A percentile compares a stretch with the other conserved stretches of the same genome.
Conservation (phyloP, 129 eudicot genomes). For the Solidago caesia region DNA sequence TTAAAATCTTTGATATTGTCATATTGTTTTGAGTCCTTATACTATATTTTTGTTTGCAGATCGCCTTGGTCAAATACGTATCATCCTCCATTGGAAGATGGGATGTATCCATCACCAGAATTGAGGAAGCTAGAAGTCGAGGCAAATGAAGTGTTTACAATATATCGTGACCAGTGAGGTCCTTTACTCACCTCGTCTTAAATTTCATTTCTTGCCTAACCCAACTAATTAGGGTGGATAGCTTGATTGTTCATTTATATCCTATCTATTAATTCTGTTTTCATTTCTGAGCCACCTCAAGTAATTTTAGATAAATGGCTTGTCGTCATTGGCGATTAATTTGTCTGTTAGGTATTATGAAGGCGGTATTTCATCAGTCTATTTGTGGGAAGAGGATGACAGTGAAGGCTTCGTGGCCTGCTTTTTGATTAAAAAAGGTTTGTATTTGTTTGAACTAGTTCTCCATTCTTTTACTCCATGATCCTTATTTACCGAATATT, state of each 20-base stretch:
- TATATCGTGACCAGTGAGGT: constrained; percentile 99
- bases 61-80: constrained; percentile 97
- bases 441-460: neutral
- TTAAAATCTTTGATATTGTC: neutral
- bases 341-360: constrained; percentile 82
- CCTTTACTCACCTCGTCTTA: constrained; percentile 91
- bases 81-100: constrained; percentile 91
- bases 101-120: constrained; percentile 69
- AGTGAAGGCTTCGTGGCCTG: constrained; percentile 83
- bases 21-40: neutral
- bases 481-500: constrained; percentile 21
- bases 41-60: constrained; percentile 40
- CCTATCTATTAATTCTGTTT: neutral
- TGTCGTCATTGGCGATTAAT: constrained; percentile 19
- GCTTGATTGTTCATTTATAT: neutral
- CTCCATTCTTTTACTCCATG: neutral
- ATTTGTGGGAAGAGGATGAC: constrained; percentile 96
- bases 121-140: constrained; percentile 92
- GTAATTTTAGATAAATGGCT: constrained; percentile 20
- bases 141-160: constrained; percentile 88
- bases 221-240: neutral
- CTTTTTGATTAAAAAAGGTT: constrained; percentile 92
- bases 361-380: constrained; percentile 94
- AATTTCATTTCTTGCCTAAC: constrained; percentile 6
- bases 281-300: neutral